Evolutionary conservation across 768 basidiomycete species (phyloP), one percentile per base, ranked within the genome.

Genomic region (Trametes coccinea): DNA sequence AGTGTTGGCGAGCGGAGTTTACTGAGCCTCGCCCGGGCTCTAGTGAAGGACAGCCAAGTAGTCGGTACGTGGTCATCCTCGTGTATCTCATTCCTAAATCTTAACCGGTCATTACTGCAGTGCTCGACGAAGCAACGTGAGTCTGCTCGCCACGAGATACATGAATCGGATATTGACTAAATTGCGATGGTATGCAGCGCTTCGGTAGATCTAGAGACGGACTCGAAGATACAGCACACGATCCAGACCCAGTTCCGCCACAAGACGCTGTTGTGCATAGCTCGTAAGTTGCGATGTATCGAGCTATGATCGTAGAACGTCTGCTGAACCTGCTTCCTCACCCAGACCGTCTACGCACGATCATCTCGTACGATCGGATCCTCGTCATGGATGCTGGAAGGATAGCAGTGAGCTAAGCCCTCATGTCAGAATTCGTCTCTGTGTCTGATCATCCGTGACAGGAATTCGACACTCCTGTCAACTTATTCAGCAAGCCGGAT

Each of bases 331-430:
- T 13, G 7, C 31, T 34, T 31, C 43, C n/a, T 7, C 16, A 31
- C 34, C 8, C 30, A 73, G 71, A 84, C 67, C 79, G 84, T n/a
- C 71, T 84, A 30, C 73, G 79, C 54, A 86, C 84, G 0, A 82
- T 84, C 64, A 69, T 80, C 59, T 73, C 74, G 11, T 90, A 90
- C 66, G 89, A 93, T 70, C 76, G 84, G 27, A 86, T 91, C 48
- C 75, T 89, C 43, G 89, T 91, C 7, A 79, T 91, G 66, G 84
- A 87, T 60, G 79, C 80, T 22, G 89, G 90, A 1, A 74, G 74
- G 7, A 83, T 90, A 44, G 78, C 77, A 29, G 82, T 84, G 44
- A 73, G 81, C 77, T 2, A 43, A 40, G 49, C 17, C 0, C 27
- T 1, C 39, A 22, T 39, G 0, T 4, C 27, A 3, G 34, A 0